Conservation (phyloP, 2,329 filamentous ascomycete genomes). For the Sclerotinia nivalis region DNA sequence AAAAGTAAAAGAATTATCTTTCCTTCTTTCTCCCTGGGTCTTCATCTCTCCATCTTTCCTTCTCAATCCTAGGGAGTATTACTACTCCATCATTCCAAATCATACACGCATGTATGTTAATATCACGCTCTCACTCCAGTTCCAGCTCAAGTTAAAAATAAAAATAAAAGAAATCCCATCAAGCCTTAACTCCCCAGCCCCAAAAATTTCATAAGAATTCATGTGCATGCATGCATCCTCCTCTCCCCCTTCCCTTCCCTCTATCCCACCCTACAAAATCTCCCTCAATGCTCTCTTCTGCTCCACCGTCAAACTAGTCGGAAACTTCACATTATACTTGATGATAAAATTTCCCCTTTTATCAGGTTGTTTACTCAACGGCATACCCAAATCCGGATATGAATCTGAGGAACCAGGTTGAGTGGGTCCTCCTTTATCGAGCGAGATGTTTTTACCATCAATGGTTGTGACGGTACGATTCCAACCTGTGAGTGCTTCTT, state of each 20-base stretch:
- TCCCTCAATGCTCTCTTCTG: constrained; percentile 83
- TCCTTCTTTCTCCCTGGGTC: not conserved
- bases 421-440: constrained; percentile 82
- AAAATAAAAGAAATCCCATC: not conserved
- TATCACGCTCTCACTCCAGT: not conserved
- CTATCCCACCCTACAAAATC: constrained; percentile 57
- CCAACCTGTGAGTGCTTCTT: constrained; percentile 95
- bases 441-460: constrained; percentile 79
- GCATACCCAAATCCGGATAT: constrained; percentile 90
- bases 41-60: not conserved
- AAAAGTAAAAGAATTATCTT: too few relatives aligned
- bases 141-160: not conserved
- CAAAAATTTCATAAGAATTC: not conserved
- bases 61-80: not conserved
- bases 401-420: constrained; percentile 78
- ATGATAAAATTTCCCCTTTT: constrained; percentile 86
- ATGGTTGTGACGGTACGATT: constrained; percentile 88
- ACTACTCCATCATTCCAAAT: not conserved
- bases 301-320: constrained; percentile 68
- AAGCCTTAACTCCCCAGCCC: not conserved
- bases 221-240: not conserved
- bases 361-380: constrained; percentile 82
- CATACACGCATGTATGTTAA: not conserved
- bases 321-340: constrained; percentile 91
- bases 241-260: not conserved